These are phyloP conservation scores for Viridothelium virens DNA, from an alignment of 495 filamentous ascomycete species.

Conservation along the genomic window DNA sequence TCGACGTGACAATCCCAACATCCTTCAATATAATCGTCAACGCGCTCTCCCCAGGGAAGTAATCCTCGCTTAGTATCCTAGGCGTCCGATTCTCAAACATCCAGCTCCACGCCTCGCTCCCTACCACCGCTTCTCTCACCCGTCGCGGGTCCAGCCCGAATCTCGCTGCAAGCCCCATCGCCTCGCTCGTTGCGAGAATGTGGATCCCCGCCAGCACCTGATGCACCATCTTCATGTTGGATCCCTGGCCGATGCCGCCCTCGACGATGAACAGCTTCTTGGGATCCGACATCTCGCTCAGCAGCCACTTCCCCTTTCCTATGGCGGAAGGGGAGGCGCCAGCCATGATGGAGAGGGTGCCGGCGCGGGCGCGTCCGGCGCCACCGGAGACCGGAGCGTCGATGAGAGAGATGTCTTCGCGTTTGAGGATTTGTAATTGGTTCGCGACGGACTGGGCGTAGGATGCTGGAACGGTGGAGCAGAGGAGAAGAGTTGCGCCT, in stretches of 20 bases:
- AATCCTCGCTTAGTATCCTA: conserved; percentile 60
- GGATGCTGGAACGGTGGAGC: conserved; percentile 64
- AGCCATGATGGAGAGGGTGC: conserved; percentile 75
- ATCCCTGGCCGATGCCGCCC: conserved; percentile 68
- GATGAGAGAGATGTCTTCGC: conserved; percentile 59
- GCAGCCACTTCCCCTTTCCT: conserved; percentile 49
- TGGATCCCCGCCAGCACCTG: conserved; percentile 73
- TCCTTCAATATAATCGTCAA: conserved; percentile 75
- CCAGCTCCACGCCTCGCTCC: conserved; percentile 60
- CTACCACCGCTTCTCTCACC: conserved; percentile 50
- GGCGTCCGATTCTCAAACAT: conserved; percentile 73
- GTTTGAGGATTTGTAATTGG: conserved; percentile 45
- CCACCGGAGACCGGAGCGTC: conserved; percentile 75
- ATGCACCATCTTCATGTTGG: conserved; percentile 83
- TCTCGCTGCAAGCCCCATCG: conserved; percentile 61
- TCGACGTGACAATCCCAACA: conserved; percentile 68
- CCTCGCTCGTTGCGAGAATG: conserved; percentile 65
- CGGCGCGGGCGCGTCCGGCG: conserved; percentile 61
- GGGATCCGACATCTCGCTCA: conserved; percentile 52
- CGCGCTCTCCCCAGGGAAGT: conserved; percentile 57
- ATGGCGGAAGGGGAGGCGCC: conserved; percentile 54
- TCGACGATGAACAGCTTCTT: conserved; percentile 65
- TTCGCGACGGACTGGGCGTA: conserved; percentile 54
- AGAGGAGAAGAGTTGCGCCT: conserved; percentile 58
- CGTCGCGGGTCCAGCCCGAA: conserved; percentile 55